These are phyloP conservation scores for Kodamaea laetipori DNA, from an alignment of 805 yeast genomes.

Conservation along the genomic window DNA sequence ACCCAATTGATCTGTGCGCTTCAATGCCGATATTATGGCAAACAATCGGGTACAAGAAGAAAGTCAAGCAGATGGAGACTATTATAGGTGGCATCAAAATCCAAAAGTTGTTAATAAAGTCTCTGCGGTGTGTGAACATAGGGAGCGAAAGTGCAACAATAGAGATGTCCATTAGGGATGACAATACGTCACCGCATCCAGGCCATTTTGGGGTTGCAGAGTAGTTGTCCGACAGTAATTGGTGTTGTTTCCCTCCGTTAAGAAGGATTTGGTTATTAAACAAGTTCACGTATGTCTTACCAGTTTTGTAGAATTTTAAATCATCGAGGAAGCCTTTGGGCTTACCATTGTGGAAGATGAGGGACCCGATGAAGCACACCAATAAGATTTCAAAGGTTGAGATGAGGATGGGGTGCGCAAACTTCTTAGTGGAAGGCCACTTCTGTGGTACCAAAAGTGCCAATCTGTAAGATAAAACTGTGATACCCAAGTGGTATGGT, in stretches of 20 bases:
- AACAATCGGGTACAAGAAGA: constrained; percentile 70
- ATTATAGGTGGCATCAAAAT: constrained; percentile 61
- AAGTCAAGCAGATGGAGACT: constrained; percentile 55
- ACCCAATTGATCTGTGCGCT: constrained; percentile 63
- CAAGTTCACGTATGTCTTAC: constrained; percentile 61
- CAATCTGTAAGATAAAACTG: constrained; percentile 56
- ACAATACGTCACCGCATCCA: constrained; percentile 78
- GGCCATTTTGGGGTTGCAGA: constrained; percentile 54
- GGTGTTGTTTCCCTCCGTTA: constrained; percentile 28
- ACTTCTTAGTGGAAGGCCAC: constrained; percentile 48
- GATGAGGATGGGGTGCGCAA: constrained; percentile 72
- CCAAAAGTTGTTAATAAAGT: constrained; percentile 59
- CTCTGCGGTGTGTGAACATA: constrained; percentile 71
- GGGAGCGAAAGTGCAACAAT: constrained; percentile 77
- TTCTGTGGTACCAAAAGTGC: constrained; percentile 49
- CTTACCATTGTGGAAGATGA: constrained; percentile 45
- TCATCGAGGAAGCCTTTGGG: constrained; percentile 54
- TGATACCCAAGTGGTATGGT: constrained; percentile 62
- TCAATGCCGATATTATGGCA: constrained; percentile 68
- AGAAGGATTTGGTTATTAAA: constrained; percentile 44
- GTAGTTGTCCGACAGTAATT: constrained; percentile 17
- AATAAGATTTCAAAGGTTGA: constrained; percentile 67
- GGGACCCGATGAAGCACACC: constrained; percentile 59
- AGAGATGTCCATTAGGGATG: constrained; percentile 72
- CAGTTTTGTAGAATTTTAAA: constrained; percentile 63